Evolutionary conservation across 2,329 filamentous ascomycete species (phyloP), one percentile per base, ranked within the genome.

Genomic region (Verticillium albo-atrum): DNA sequence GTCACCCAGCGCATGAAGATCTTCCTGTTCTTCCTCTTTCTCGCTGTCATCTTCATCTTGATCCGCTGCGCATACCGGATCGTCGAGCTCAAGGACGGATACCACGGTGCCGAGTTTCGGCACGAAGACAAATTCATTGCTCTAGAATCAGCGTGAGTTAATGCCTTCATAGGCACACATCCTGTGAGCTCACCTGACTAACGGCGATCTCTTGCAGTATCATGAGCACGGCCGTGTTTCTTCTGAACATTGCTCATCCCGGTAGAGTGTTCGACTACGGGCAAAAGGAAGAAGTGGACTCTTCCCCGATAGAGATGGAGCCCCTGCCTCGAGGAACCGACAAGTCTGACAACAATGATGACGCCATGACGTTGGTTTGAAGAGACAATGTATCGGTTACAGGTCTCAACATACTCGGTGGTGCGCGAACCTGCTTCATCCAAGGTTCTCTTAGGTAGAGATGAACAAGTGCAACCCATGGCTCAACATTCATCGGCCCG

Each of bases 31-130:
- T 80, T 79, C 26, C 71, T 86, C 12, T 69, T 74, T 1, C 66
- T 83, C 3, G 77, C 82, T 1, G 86, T 82, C 3, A 52, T 86
- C 6, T 77, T 79, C 56, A 82, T 88, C 62, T 78, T 87, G 56
- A 77, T 82, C 7, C 75, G 85, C 26, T 85, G 80, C 55, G 77
- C 81, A 28, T 88, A 85, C 65, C 79, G 85, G 52, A 82, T 86
- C 30, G 80, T 79, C 0, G 85, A 88, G 72, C 68, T 88, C 59
- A 78, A 77, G 52, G 75, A 82, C 30, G 84, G 85, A 2, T 88
- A 83, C 73, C 67, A 63, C 5, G 82, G 82, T 1, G 68, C 74
- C 17, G 67, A 85, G 60, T 80, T 84, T 56, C 69, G 68, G 37
- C 69, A 80, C 47, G 68, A 82, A 63, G 65, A 66, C 0, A 63